Evolutionary conservation across 2,329 filamentous ascomycete species (phyloP), one percentile per base, ranked within the genome.

Genomic region (Talaromyces sp.): DNA sequence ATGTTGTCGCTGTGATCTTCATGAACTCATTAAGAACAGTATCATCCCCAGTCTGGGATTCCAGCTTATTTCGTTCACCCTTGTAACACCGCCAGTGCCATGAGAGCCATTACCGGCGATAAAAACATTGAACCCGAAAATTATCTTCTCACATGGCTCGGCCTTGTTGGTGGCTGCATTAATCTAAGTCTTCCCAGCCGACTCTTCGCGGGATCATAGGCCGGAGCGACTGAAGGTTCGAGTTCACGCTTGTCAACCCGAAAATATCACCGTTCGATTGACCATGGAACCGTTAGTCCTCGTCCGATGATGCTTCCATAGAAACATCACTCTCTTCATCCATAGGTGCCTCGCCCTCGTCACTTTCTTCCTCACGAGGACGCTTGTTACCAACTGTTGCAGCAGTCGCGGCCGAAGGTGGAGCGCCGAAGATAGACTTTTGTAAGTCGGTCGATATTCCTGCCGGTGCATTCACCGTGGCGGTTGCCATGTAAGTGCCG

Each of bases 11-110:
- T 64, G 61, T 60, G 60, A 63, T 64, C 51, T 62, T 53, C 58
- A 66, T 66, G 58, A 67, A 64, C 70, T 73, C 71, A 76, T 74
- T 63, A 64, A 66, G 65, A 61, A 70, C 75, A 93, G 85, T 86
- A 95, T 73, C 91, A 97, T 79, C 93, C 94, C 54, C 74, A 89
- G 60, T 89, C 86, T 59, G 88, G 88, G 55, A 74, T 86, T 59
- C 90, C 91, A 40, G 84, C 85, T 52, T 97, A 93, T 74, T 97
- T 96, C 74, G 82, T 97, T 65, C 94, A 99, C 76, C 93, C 94
- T 22, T 97, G 94, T 75, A 84, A 89, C 70, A 89, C 94, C 8
- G 89, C 88, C 57, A 88, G 93, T 63, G 89, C 89, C 54, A 89
- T 97, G 82, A 78, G 79, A 64, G 78, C 77, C 53, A 85, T 91